These are phyloP conservation scores for Cladosporium phlei DNA, from an alignment of 2,329 filamentous ascomycete genomes.

Conservation along the genomic window DNA sequence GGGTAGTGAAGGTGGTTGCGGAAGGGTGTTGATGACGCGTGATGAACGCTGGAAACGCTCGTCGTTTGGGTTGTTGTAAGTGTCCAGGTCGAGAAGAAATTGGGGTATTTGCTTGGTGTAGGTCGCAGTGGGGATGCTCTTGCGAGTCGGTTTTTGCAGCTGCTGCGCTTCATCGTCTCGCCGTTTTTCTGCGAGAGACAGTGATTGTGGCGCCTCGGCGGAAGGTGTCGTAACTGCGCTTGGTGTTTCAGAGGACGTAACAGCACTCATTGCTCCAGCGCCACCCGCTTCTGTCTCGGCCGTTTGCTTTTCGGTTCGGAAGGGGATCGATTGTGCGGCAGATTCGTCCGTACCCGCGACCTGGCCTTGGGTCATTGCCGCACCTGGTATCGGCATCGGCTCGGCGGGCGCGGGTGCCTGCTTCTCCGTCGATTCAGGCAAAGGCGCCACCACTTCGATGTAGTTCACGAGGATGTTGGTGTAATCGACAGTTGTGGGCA, in stretches of 20 bases:
- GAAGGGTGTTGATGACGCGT: slow-evolving; percentile 70
- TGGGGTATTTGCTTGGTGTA: slow-evolving; percentile 74
- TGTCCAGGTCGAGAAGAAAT: slow-evolving; percentile 82
- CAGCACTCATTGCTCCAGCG: not conserved
- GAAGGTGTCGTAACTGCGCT: slow-evolving; percentile 18
- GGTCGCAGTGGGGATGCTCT: slow-evolving; percentile 44
- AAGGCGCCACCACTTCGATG: slow-evolving; percentile 64
- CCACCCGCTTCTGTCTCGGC: slow-evolving; percentile 20
- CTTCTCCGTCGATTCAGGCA: slow-evolving; percentile 19
- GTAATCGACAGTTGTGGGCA: slow-evolving; percentile 95
- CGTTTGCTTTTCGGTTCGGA: slow-evolving; percentile 16
- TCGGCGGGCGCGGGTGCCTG: slow-evolving; percentile 20
- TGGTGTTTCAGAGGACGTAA: slow-evolving; percentile 13
- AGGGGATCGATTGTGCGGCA: slow-evolving; percentile 55
- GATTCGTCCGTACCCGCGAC: slow-evolving; percentile 19
- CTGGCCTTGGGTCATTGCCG: slow-evolving; percentile 23
- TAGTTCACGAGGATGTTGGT: slow-evolving; percentile 98
- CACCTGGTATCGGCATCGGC: slow-evolving; percentile 29
- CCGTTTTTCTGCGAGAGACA: not conserved
- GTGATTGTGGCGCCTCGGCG: slow-evolving; percentile 1
- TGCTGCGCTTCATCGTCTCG: slow-evolving; percentile 1
- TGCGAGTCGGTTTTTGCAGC: slow-evolving; percentile 18
- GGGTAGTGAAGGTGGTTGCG: slow-evolving; percentile 77
- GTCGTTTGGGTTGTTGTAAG: slow-evolving; percentile 55
- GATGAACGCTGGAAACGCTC: slow-evolving; percentile 69